A percentile compares a stretch with the other conserved stretches of the same genome.
phyloP scores from a whole-genome alignment of 78 protist species.

The Tieghemostelium lacteum region DNA sequence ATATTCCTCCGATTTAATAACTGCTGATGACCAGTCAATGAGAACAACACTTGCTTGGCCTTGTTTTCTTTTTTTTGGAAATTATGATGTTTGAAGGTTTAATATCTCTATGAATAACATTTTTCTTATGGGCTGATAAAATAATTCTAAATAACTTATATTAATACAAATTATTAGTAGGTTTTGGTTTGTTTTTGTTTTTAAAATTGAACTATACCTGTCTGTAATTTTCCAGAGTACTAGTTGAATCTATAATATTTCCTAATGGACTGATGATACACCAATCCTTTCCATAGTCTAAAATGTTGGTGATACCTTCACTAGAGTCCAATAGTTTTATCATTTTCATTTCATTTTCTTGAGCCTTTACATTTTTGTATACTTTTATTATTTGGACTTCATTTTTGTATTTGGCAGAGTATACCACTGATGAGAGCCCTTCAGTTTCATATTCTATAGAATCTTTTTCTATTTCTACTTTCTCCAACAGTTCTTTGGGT shows the following conservation, averaged over 20 bases:
- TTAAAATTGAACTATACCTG: not conserved
- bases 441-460: not conserved
- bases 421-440: not conserved
- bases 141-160: not conserved
- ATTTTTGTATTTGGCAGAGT: not conserved
- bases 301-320: not conserved
- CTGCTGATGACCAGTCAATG: slow-evolving; percentile 8
- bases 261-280: not conserved
- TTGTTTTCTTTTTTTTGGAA: not conserved
- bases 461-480: not conserved
- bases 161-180: too few relatives aligned
- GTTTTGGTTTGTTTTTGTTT: too few relatives aligned
- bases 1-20: not conserved
- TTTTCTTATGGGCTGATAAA: not conserved
- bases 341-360: not conserved
- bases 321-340: not conserved
- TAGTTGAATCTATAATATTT: not conserved
- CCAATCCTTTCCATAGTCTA: not conserved
- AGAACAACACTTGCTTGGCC: not conserved
- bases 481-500: not conserved
- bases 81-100: not conserved
- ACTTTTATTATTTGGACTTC: not conserved
- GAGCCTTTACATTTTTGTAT: not conserved
- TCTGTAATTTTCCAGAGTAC: not conserved
- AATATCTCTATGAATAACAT: not conserved